phyloP scores from a whole-genome alignment of 176 grass and related monocot genomes.

The Hsuehochloa calcarea region DNA sequence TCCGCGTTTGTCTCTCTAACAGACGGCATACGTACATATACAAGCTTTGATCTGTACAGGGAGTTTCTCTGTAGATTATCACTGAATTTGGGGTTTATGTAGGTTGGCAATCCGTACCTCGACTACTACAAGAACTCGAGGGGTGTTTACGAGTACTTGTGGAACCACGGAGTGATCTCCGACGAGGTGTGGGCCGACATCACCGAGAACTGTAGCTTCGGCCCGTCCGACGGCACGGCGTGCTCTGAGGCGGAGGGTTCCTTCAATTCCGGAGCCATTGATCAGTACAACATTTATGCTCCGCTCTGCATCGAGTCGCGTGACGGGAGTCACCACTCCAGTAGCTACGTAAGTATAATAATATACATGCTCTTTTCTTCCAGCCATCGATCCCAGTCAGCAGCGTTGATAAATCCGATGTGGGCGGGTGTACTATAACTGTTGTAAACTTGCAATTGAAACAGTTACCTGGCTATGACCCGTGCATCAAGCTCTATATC shows the following conservation, averaged over 20 bases:
- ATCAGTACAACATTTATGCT: constrained; percentile 42
- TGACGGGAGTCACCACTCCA: constrained; percentile 23
- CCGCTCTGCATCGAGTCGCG: constrained; percentile 18
- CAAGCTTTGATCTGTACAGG: background rate
- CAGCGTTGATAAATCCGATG: background rate
- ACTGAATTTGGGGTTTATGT: background rate
- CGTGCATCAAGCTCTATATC: constrained; percentile 21
- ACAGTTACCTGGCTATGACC: constrained; percentile 49
- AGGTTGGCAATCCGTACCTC: constrained; percentile 48
- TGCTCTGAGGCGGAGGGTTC: background rate
- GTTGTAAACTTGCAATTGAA: background rate
- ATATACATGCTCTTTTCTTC: background rate
- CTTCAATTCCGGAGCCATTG: background rate
- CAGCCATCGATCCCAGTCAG: background rate
- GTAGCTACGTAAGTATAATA: constrained; percentile 27
- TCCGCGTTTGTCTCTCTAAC: background rate
- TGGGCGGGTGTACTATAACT: background rate
- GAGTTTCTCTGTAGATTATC: background rate
- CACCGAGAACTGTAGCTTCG: constrained; percentile 34
- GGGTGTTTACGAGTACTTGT: constrained; percentile 12
- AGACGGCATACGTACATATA: no score
- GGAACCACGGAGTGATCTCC: constrained; percentile 57
- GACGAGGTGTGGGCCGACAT: constrained; percentile 42
- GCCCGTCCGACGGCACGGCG: background rate
- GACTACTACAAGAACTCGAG: background rate